Percentiles rank a stretch among this genome's conserved stretches.
Conservation (phyloP, 2,329 filamentous ascomycete species). For the Fusarium metavorans region DNA sequence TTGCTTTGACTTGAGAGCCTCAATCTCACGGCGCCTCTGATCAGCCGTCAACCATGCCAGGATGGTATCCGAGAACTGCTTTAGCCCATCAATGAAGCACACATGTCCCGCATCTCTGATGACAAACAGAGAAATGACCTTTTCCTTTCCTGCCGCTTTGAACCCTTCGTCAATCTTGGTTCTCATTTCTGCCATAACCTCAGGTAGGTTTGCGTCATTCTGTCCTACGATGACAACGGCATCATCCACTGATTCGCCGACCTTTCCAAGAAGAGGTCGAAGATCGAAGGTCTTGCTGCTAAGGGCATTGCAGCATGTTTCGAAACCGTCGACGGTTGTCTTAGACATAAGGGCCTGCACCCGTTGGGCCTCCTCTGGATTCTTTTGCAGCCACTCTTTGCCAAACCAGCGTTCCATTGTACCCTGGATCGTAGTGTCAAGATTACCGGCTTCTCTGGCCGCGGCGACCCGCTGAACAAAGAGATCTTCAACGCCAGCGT, state of each 20-base stretch:
- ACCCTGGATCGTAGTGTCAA: slow-evolving; percentile 47
- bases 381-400: slow-evolving; percentile 49
- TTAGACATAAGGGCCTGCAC: slow-evolving; percentile 52
- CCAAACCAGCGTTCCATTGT: slow-evolving; percentile 58
- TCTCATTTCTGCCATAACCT: slow-evolving; percentile 54
- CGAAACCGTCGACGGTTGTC: slow-evolving; percentile 55
- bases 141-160: slow-evolving; percentile 37
- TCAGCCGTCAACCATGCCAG: slow-evolving; percentile 19
- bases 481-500: slow-evolving; percentile 50
- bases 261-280: slow-evolving; percentile 47
- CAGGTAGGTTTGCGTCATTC: slow-evolving; percentile 55
- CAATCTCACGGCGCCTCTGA: neutral
- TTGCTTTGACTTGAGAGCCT: neutral
- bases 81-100: slow-evolving; percentile 53
- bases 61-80: slow-evolving; percentile 43
- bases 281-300: slow-evolving; percentile 54
- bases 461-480: slow-evolving; percentile 52
- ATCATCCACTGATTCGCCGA: slow-evolving; percentile 50
- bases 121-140: slow-evolving; percentile 48
- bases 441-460: slow-evolving; percentile 48
- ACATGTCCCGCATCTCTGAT: slow-evolving; percentile 54
- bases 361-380: slow-evolving; percentile 51
- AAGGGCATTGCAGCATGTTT: slow-evolving; percentile 56
- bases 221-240: slow-evolving; percentile 56
- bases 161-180: slow-evolving; percentile 51